Evolutionary conservation across 257 asterid species (phyloP), one percentile per base, ranked within the genome.

Genomic region (Perilla frutescens): DNA sequence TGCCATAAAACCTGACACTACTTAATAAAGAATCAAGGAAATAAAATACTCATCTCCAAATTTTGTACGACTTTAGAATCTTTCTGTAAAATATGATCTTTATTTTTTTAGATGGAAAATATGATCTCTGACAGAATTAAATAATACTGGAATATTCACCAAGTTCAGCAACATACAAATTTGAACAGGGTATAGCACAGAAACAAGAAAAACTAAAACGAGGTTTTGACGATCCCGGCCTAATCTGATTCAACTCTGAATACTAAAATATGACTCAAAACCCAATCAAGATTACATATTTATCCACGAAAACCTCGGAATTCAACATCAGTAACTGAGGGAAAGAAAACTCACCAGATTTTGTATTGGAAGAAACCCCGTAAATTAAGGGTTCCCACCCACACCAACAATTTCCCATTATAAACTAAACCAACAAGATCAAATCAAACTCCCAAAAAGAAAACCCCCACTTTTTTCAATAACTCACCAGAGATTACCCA

Each of bases 331-430:
- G 51, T 9, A 49, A 69, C 7, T 7, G 31, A 53, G 48, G 75
- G 44, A 66, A 68, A 57, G 60, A 76, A 58, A 70, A 68, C 71
- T 64, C 34, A 89, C 97, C 96, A 66, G 92, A 79, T 81, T 92
- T 92, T 39, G 91, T 79, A 74, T 85, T 90, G 77, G 90, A 81
- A 20, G 89, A 85, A 2, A 87, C 87, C 71, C 85, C 86, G 86
- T 80, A 79, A 43, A 71, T 67, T 43, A 90, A 81, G 67, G 88
- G 83, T 29, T 77, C 81, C 80, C 87, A 73, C 47, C 78, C 73
- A 82, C 88, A 86, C 78, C 84, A 88, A 76, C 94, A 88, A 80
- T 92, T 92, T 32, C 93, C 98, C 96, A 92, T 92, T 64, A 36
- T 34, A 67, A 66, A 41, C 55, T 39, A 47, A 55, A 66, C 57